Percentiles rank a stretch among this genome's conserved stretches.
These are phyloP conservation scores for Pisolithus tinctorius DNA, from an alignment of 768 basidiomycete species.

Conservation along the genomic window DNA sequence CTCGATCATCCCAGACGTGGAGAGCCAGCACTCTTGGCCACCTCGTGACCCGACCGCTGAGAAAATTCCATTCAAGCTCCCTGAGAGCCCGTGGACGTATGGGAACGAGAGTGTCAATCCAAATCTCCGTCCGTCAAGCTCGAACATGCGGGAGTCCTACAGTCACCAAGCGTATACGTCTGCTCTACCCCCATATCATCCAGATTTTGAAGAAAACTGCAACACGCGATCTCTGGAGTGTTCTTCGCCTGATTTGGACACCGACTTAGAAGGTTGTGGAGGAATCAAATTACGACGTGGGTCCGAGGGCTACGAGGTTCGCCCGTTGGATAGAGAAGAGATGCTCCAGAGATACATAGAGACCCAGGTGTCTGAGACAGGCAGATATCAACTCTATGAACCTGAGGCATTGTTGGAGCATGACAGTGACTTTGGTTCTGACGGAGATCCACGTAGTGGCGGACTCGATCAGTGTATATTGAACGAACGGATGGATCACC, in stretches of 20 bases:
- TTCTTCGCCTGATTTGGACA: conserved; percentile 12
- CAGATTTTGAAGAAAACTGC: conserved; percentile 46
- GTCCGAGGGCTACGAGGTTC: conserved; percentile 80
- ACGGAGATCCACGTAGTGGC: conserved; percentile 15
- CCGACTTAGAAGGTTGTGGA: conserved; percentile 26
- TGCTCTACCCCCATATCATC: conserved; percentile 69
- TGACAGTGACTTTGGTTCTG: conserved; percentile 28
- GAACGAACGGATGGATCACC: neutral
- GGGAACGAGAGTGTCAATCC: conserved; percentile 76
- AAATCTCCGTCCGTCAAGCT: conserved; percentile 56
- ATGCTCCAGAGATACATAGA: conserved; percentile 54
- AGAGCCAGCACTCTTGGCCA: conserved; percentile 55
- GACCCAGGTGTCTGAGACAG: conserved; percentile 46
- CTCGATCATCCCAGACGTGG: conserved; percentile 23
- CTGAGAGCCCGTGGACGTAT: conserved; percentile 80
- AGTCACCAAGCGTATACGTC: conserved; percentile 32
- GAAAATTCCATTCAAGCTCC: conserved; percentile 38
- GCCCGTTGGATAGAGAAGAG: conserved; percentile 52
- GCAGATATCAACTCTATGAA: conserved; percentile 63
- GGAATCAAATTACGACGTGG: conserved; percentile 52
- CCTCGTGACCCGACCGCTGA: conserved; percentile 53
- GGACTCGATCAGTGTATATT: neutral
- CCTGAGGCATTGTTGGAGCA: conserved; percentile 47
- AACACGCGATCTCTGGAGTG: conserved; percentile 12
- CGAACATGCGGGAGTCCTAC: conserved; percentile 26